Conservation (phyloP, 352 stramenopile genomes). For the Plasmopara halstedii region DNA sequence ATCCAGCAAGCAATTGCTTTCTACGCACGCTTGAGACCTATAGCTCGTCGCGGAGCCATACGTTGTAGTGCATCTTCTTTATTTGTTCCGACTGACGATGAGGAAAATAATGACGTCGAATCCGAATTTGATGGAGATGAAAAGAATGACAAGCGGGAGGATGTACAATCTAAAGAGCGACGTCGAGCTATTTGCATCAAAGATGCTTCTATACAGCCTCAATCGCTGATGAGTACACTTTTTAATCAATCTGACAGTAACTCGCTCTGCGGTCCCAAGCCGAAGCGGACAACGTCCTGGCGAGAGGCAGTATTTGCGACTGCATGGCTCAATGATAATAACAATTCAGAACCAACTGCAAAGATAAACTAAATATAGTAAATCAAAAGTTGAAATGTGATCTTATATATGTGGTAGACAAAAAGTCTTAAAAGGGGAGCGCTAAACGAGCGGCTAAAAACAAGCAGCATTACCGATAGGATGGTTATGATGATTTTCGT, state of each 20-base stretch:
- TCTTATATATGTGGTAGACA: no score
- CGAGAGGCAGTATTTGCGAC: slow-evolving; percentile 17
- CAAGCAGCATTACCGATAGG: slow-evolving; percentile 19
- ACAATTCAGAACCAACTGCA: not conserved
- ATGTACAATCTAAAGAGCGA: slow-evolving; percentile 6
- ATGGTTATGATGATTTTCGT: slow-evolving; percentile 47
- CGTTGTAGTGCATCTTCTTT: slow-evolving; percentile 20
- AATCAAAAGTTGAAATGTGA: no score
- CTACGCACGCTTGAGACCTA: slow-evolving; percentile 30
- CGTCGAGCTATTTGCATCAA: slow-evolving; percentile 20
- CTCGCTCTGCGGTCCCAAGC: slow-evolving; percentile 4
- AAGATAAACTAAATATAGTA: no score
- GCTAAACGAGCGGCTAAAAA: slow-evolving; percentile 27
- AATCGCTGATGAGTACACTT: slow-evolving; percentile 18
- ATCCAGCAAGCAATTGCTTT: slow-evolving; percentile 50
- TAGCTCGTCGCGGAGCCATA: slow-evolving; percentile 23
- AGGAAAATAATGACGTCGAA: slow-evolving; percentile 1
- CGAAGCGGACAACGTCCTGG: slow-evolving; percentile 16
- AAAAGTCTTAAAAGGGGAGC: not conserved
- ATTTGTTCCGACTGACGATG: slow-evolving; percentile 1
- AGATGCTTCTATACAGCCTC: slow-evolving; percentile 2
- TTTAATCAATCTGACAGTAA: slow-evolving; percentile 5
- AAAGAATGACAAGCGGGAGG: slow-evolving; percentile 3
- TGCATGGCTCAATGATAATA: slow-evolving; percentile 2
- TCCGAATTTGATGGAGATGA: not conserved